Conservation (phyloP, 805 yeast species). For the Starmerella sirachaensis region DNA sequence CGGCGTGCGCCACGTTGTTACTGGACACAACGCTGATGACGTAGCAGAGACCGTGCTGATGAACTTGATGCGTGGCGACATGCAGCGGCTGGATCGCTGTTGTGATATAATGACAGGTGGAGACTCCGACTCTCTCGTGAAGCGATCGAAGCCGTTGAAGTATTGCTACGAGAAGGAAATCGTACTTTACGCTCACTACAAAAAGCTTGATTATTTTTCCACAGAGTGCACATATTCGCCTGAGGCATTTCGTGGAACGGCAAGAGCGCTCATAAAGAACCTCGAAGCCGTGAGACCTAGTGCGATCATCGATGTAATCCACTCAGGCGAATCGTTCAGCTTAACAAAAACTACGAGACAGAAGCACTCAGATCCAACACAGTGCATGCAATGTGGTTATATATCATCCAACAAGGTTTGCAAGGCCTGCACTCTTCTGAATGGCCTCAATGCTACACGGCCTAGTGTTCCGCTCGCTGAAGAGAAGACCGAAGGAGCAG, state of each 20-base stretch:
- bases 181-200: conserved; percentile 92
- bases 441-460: conserved; percentile 67
- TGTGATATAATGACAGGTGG: conserved; percentile 74
- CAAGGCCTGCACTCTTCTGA: conserved; percentile 82
- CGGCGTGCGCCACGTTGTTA: conserved; percentile 79
- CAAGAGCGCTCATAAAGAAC: conserved; percentile 81
- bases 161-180: conserved; percentile 95
- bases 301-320: conserved; percentile 85
- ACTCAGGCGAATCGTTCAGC: conserved; percentile 60
- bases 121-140: conserved; percentile 54
- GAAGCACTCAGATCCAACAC: conserved; percentile 26
- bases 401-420: conserved; percentile 78
- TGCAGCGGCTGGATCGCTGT: conserved; percentile 79
- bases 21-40: conserved; percentile 99
- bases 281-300: conserved; percentile 84
- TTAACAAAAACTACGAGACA: conserved; percentile 14
- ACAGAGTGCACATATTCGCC: conserved; percentile 98
- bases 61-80: conserved; percentile 93
- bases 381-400: conserved; percentile 83
- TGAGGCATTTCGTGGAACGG: conserved; percentile 96
- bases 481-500: conserved; percentile 43
- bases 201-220: conserved; percentile 85
- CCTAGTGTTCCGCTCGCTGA: conserved; percentile 58
- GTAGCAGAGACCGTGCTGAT: conserved; percentile 96
- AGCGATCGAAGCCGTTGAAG: conserved; percentile 90